A percentile compares a stretch with the other conserved stretches of the same genome.
phyloP scores from a whole-genome alignment of 2,329 filamentous ascomycete genomes.

The Penicillium hordei region DNA sequence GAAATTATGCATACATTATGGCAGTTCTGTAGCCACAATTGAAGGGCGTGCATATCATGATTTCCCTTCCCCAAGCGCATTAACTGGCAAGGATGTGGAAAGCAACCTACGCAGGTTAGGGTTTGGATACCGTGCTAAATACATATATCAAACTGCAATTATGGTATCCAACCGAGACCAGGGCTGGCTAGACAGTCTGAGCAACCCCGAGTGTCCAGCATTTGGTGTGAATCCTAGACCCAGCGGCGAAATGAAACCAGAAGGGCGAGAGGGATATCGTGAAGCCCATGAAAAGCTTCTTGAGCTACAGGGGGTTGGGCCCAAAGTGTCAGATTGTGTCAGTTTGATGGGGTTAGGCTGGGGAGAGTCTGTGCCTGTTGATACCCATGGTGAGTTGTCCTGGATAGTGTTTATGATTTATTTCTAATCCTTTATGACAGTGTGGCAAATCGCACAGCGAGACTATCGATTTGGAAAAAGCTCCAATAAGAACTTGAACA shows the following conservation, averaged over 20 bases:
- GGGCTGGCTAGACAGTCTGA: conserved; percentile 73
- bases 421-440: conserved; percentile 39
- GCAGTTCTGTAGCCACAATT: conserved; percentile 69
- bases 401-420: neutral
- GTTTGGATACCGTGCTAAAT: conserved; percentile 93
- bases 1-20: conserved; percentile 86
- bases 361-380: conserved; percentile 91
- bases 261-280: conserved; percentile 66
- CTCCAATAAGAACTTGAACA: conserved; percentile 82
- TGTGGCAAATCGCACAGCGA: conserved; percentile 96
- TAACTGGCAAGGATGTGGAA: conserved; percentile 77
- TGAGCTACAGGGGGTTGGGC: conserved; percentile 80
- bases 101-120: conserved; percentile 75
- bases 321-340: conserved; percentile 96
- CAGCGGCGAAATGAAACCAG: conserved; percentile 51
- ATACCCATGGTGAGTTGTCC: conserved; percentile 69
- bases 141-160: conserved; percentile 80
- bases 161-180: conserved; percentile 67
- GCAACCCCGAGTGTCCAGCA: conserved; percentile 71
- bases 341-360: conserved; percentile 95
- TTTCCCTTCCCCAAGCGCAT: conserved; percentile 73
- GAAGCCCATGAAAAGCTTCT: conserved; percentile 79
- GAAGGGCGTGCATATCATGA: conserved; percentile 76
- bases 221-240: conserved; percentile 50
- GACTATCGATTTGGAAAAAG: conserved; percentile 90